Base-by-base conservation (phyloP, 2,329 filamentous ascomycete genomes). In the Fusarium lateritium region DNA sequence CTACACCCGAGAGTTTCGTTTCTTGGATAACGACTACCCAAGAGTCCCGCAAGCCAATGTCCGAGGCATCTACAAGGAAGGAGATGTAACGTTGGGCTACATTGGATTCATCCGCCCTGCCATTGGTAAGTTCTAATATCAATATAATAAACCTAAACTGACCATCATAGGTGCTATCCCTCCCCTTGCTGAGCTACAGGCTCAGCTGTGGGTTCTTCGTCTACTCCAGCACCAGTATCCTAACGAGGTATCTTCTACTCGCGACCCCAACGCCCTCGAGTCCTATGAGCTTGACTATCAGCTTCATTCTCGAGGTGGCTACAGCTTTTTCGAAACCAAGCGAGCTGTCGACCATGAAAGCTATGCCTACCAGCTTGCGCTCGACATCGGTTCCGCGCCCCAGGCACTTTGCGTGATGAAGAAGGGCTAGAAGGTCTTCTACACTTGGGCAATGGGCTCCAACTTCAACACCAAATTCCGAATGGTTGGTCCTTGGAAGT, bases 381-480 rank as follows among this genome's bases (percentile, higher is more conserved):
- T 83, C 1, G 83, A 85, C 66, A 82, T 84, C 67, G 81, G 80
- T 3, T 72, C 82, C 5, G 83, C 82, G 0, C 82, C 83, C 1
- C 78, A 72, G 2, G 73, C 81, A 15, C 59, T 64, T 0, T 73
- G 81, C 31, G 73, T 84, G 6, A 52, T 78, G 55, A 69, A 66
- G 13, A 74, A 77, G 47, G 77, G 80, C 5, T 81, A 72, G 73
- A 81, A 79, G 60, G 55, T 83, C 10, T 75, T 80, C 7, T 80
- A 79, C 55, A 80, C 79, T 0, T 85, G 84, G 83, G 83, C 83
- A 3, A 80, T 85, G 73, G 80, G 83, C 0, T 78, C 83, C 31
- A 84, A 85, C 71, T 83, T 85, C 69, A 85, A 84, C 56, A 74
- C 81, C 33, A 86, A 85, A 62, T 85, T 85, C 57, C 77, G 83